These are phyloP conservation scores for Nadsonia starkeyi-henricii DNA, from an alignment of 1,139 yeast genomes.

Conservation along the genomic window DNA sequence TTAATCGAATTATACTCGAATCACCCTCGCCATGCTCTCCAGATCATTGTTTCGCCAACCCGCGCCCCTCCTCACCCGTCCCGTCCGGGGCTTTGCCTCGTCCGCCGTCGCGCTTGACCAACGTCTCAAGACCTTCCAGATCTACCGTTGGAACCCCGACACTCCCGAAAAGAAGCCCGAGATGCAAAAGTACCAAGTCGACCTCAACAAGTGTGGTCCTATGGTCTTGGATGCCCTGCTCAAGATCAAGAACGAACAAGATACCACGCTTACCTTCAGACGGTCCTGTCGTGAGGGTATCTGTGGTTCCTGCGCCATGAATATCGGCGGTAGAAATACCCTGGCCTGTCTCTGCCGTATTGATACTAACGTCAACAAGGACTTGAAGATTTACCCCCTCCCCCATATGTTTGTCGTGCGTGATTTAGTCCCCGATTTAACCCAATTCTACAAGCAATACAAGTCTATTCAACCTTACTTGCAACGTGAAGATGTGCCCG, in stretches of 20 bases:
- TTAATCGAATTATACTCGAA: too few species aligned
- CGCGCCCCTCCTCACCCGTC: not conserved
- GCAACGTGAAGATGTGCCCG: slow-evolving; percentile 71
- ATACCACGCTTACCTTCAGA: slow-evolving; percentile 87
- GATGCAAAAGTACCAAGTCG: slow-evolving; percentile 71
- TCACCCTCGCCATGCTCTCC: too few species aligned
- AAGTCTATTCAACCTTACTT: slow-evolving; percentile 94
- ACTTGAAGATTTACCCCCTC: slow-evolving; percentile 82
- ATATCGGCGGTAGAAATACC: slow-evolving; percentile 94
- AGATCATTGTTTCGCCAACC: not conserved
- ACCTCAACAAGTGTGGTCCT: slow-evolving; percentile 88
- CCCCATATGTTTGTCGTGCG: slow-evolving; percentile 98
- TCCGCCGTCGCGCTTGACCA: slow-evolving; percentile 24
- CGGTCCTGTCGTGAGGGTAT: slow-evolving; percentile 99
- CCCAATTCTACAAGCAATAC: slow-evolving; percentile 96
- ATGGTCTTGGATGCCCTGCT: slow-evolving; percentile 93
- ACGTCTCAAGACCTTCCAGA: slow-evolving; percentile 68
- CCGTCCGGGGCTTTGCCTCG: slow-evolving; percentile 12
- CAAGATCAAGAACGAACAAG: slow-evolving; percentile 93
- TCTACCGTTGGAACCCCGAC: slow-evolving; percentile 98
- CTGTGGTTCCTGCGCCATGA: slow-evolving; percentile 99
- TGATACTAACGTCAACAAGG: slow-evolving; percentile 62
- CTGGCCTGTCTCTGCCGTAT: slow-evolving; percentile 93
- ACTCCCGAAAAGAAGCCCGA: slow-evolving; percentile 86
- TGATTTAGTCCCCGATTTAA: slow-evolving; percentile 94